Evolutionary conservation across 139 green algal species (phyloP).

Genomic region (Prasinococcaceae sp.): DNA sequence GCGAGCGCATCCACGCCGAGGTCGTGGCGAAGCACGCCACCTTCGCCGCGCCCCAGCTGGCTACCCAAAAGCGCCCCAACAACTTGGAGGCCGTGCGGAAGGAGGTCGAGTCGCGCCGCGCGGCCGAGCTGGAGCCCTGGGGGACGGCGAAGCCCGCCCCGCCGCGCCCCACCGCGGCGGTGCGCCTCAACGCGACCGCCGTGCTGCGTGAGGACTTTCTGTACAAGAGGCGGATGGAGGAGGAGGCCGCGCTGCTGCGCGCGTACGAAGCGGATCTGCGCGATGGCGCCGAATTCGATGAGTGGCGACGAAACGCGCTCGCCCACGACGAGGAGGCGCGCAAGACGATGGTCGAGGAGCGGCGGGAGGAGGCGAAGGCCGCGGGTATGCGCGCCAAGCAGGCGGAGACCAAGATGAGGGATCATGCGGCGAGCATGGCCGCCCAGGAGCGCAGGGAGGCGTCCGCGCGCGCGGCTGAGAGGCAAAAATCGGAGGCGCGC

Average conservation of each 20-base stretch:
- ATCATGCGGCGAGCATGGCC: neutral
- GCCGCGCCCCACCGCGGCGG: slow-evolving; percentile 14
- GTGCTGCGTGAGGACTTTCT: slow-evolving; percentile 62
- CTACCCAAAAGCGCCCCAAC: slow-evolving; percentile 37
- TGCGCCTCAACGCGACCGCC: slow-evolving; percentile 51
- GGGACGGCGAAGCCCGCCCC: too few relatives aligned
- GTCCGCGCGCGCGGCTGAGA: neutral
- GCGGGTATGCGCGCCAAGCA: too few relatives aligned
- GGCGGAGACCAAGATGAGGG: slow-evolving; percentile 27
- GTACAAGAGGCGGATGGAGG: slow-evolving; percentile 47
- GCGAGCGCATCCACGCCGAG: too few relatives aligned
- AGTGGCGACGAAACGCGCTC: slow-evolving; percentile 25
- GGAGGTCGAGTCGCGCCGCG: slow-evolving; percentile 32
- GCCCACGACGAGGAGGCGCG: slow-evolving; percentile 30
- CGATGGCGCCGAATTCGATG: slow-evolving; percentile 38
- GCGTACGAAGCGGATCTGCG: slow-evolving; percentile 49
- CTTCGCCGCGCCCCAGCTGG: slow-evolving; percentile 36
- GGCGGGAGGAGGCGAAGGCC: slow-evolving; percentile 36
- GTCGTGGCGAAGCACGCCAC: slow-evolving; percentile 18
- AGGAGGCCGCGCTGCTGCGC: slow-evolving; percentile 43
- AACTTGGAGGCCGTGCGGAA: slow-evolving; percentile 38
- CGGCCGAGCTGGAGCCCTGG: neutral
- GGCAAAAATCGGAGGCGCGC: too few relatives aligned
- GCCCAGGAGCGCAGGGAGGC: neutral
- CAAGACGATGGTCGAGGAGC: slow-evolving; percentile 27